Base-by-base conservation (phyloP, 1,284 basidiomycete species). In the Cutaneotrichosporon cavernicola region DNA sequence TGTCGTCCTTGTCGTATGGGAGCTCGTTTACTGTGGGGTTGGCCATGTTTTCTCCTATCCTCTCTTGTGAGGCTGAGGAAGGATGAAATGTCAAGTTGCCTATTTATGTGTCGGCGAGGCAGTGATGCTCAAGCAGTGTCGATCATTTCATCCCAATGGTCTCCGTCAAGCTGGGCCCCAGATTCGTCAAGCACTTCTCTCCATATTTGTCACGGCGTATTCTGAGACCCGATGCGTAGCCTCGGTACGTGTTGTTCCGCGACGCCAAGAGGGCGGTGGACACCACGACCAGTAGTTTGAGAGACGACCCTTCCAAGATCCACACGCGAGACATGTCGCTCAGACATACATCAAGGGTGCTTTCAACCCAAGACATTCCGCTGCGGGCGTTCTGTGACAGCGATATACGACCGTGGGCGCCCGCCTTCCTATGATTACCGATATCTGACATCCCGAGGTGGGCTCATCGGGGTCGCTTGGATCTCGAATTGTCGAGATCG, bases 1-100 rank as follows among this genome's bases (percentile, higher is more conserved):
- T 56, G 36, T 43, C 38, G 36, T 56, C 49, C 49, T 50, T 50
- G 22, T 50, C 50, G 50, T 51, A 55, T 13, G 52, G n/a, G 52
- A 55, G 16, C 14, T 16, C 49, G 22, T 50, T 30, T n/a, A 21
- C 26, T 22, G 26, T 31, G 11, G 22, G 10, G 50, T 22, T 31
- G 31, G 50, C 30, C 50, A 51, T 51, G 43, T 18, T 18, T 46
- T 18, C 18, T 46, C 18, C 6, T n/a, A 22, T 47, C 46, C 22
- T 30, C 49, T 22, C 22, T 49, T 26, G 47, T n/a, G n/a, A n/a
- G n/a, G n/a, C n/a, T 49, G 47, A n/a, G 22, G 47, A 49, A 13
- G 26, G 22, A 26, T 10, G 47, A 18, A 47, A 26, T 10, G 40
- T 18, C 40, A 18, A 36, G 40, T 18, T 16, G 40, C 40, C 43